Base-by-base conservation (phyloP, 2,329 filamentous ascomycete genomes). In the Colletotrichum godetiae region DNA sequence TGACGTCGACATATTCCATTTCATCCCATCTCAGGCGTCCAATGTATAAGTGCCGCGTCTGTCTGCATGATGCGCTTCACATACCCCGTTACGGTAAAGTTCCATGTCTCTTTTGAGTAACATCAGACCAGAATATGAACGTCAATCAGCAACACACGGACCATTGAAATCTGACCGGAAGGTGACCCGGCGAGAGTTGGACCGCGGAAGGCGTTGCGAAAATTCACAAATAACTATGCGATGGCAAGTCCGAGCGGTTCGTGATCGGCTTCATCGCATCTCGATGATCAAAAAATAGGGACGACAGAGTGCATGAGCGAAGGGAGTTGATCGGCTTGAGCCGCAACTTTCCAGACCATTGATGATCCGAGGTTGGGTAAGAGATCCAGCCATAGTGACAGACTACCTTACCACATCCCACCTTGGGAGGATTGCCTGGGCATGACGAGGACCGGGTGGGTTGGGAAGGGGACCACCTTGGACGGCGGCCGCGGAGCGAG, bases 111-210 rank as follows among this genome's bases (percentile, higher is more conserved):
- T 22, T 27, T 12, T 15, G 29, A 42, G 31, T 27, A 33, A 52
- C 49, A 68, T 72, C 49, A 61, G 64, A 72, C 46, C 57, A 68
- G 53, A 55, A 53, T 10, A 27, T 7, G 24, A 10, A 55, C 31
- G 3, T 55, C 53, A 19, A 49, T n/a, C n/a, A 22, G 15, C 15
- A 12, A 7, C 31, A 61, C 42, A 55, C 65, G 19, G 42, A 53
- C 65, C 13, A 24, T 19, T 4, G n/a, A 8, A 49, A 35, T 24
- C 10, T n/a, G n/a, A 55, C 6, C 2, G 24, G 24, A 7, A 29
- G 3, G 24, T 42, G 37, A 19, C 15, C 15, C 37, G 37, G 27
- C 5, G 27, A 29, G 27, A 29, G 27, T 3, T 29, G 27, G 55
- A 35, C 33, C 7, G 33, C 15, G 19, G 7, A 29, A 59, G 64